These are phyloP conservation scores for Telfairia occidentalis DNA, from an alignment of 331 rosid species.

Conservation along the genomic window DNA sequence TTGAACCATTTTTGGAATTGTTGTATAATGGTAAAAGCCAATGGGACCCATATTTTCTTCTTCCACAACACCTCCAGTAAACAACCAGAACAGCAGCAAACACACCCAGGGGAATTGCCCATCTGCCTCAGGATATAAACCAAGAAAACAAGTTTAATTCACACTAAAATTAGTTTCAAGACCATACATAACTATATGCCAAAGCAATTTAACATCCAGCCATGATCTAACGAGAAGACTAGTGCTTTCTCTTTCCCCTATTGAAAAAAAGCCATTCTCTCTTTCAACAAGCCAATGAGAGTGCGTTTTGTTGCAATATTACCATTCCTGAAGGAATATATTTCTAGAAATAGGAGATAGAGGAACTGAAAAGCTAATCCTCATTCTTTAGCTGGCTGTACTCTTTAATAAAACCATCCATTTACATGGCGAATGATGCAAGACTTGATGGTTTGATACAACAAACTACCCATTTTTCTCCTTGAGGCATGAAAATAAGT, in stretches of 20 bases:
- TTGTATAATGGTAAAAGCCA: conserved; percentile 66
- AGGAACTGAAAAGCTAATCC: neutral
- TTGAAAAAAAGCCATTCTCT: neutral
- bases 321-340: neutral
- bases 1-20: conserved; percentile 34
- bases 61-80: conserved; percentile 81
- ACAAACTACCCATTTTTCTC: neutral
- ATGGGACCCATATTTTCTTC: conserved; percentile 47
- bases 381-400: neutral
- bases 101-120: conserved; percentile 75
- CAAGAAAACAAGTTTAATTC: neutral
- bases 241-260: neutral
- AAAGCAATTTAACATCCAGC: neutral
- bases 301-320: neutral
- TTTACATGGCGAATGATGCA: neutral
- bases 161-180: neutral
- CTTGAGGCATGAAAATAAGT: neutral
- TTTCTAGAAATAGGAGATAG: neutral
- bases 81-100: conserved; percentile 34
- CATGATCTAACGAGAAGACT: neutral
- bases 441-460: neutral
- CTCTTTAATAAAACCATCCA: neutral
- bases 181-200: neutral
- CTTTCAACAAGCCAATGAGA: neutral
- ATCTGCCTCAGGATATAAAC: conserved; percentile 37